These are phyloP conservation scores for Withania somnifera DNA, from an alignment of 305 asterid species.

Conservation along the genomic window DNA sequence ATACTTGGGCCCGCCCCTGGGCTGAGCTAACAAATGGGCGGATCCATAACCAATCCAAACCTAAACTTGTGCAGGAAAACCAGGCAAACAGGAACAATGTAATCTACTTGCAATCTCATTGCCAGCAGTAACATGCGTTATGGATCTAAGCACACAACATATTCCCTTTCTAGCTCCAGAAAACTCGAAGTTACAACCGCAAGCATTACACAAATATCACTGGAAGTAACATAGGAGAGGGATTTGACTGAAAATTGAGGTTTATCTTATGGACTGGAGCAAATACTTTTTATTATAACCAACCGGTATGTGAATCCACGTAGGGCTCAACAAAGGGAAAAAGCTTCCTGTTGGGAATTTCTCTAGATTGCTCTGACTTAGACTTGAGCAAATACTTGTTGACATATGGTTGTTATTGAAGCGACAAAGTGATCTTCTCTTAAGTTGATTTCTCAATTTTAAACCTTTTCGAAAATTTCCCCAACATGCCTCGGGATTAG, in stretches of 20 bases:
- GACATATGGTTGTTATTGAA: neutral
- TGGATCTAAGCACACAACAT: no score
- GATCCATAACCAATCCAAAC: no score
- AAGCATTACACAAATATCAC: neutral
- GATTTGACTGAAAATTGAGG: neutral
- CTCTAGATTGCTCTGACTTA: neutral
- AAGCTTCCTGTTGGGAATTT: neutral
- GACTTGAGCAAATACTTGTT: neutral
- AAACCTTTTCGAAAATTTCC: no score
- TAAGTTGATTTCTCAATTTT: neutral
- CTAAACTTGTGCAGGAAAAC: neutral
- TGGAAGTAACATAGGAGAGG: neutral
- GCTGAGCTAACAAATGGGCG: no score
- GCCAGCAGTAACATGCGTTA: no score
- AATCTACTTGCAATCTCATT: neutral
- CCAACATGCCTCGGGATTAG: neutral
- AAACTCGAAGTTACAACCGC: neutral
- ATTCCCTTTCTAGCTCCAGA: no score
- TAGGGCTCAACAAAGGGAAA: neutral
- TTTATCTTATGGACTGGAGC: neutral
- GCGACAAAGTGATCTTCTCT: neutral
- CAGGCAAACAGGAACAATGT: neutral
- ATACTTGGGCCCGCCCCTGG: no score
- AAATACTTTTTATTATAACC: neutral
- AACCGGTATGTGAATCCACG: neutral